phyloP scores from a whole-genome alignment of 2,329 filamentous ascomycete genomes.

The Hymenoscyphus fraxineus region DNA sequence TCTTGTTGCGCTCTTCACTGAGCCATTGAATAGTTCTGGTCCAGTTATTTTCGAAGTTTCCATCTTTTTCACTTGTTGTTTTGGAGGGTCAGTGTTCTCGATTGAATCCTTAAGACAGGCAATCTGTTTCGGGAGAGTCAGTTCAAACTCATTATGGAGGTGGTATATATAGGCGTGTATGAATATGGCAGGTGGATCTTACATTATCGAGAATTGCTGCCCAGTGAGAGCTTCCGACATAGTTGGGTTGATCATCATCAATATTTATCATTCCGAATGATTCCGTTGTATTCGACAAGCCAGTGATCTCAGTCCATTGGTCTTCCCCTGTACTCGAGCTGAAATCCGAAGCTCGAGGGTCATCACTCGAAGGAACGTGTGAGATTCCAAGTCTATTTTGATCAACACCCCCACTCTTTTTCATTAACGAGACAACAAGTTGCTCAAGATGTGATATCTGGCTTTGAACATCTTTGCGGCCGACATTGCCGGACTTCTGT shows the following conservation, averaged over 20 bases:
- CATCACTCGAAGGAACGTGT: conserved; percentile 7
- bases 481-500: conserved; percentile 12
- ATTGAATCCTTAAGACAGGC: conserved; percentile 57
- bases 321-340: conserved; percentile 4
- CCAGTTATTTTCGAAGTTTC: conserved; percentile 4
- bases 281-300: conserved; percentile 16
- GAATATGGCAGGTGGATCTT: conserved; percentile 25
- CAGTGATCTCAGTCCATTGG: conserved; percentile 9
- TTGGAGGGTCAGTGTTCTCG: conserved; percentile 27
- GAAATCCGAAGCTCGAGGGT: background rate
- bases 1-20: conserved; percentile 33
- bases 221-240: conserved; percentile 55
- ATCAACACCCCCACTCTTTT: conserved; percentile 13
- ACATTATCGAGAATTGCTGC: conserved; percentile 58
- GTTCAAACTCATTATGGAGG: background rate
- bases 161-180: background rate
- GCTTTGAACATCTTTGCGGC: conserved; percentile 47
- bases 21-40: conserved; percentile 27
- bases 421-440: conserved; percentile 52
- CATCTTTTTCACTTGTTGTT: conserved; percentile 7
- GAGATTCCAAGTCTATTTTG: background rate
- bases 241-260: conserved; percentile 41
- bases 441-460: conserved; percentile 52
- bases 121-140: conserved; percentile 40
- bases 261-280: conserved; percentile 26